Conservation (phyloP, 495 filamentous ascomycete genomes). For the Usnea hakonensis region DNA sequence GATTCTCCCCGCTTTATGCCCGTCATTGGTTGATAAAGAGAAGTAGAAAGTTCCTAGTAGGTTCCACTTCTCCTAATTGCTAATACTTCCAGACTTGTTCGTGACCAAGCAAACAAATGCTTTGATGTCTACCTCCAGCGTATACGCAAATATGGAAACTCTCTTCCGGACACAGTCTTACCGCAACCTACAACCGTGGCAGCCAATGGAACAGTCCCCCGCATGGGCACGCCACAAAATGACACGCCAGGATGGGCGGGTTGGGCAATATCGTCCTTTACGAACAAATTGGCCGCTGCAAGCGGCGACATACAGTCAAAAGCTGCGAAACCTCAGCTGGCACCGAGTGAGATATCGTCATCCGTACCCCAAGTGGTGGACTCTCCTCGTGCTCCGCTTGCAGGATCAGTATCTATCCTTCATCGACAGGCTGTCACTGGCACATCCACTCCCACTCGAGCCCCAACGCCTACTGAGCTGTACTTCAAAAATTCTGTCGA, state of each 20-base stretch:
- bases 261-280: conserved; percentile 98
- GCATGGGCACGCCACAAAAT: conserved; percentile 68
- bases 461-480: conserved; percentile 37
- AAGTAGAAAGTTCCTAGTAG: conserved; percentile 44
- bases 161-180: conserved; percentile 73
- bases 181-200: conserved; percentile 39
- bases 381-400: conserved; percentile 23
- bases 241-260: conserved; percentile 75
- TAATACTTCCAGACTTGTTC: conserved; percentile 49
- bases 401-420: conserved; percentile 45
- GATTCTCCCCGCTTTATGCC: conserved; percentile 76
- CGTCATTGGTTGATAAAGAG: conserved; percentile 76
- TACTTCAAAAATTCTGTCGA: conserved; percentile 52
- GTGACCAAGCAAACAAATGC: conserved; percentile 86
- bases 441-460: conserved; percentile 17
- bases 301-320: conserved; percentile 72
- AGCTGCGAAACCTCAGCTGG: conserved; percentile 25
- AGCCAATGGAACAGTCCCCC: conserved; percentile 41
- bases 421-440: conserved; percentile 44
- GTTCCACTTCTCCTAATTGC: neutral
- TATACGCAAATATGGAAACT: conserved; percentile 64
- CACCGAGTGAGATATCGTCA: conserved; percentile 36
- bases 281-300: conserved; percentile 78
- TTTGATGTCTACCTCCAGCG: conserved; percentile 82
- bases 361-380: conserved; percentile 36